Base-by-base conservation (phyloP, 1,284 basidiomycete species). In the Mrakiaceae sp. region DNA sequence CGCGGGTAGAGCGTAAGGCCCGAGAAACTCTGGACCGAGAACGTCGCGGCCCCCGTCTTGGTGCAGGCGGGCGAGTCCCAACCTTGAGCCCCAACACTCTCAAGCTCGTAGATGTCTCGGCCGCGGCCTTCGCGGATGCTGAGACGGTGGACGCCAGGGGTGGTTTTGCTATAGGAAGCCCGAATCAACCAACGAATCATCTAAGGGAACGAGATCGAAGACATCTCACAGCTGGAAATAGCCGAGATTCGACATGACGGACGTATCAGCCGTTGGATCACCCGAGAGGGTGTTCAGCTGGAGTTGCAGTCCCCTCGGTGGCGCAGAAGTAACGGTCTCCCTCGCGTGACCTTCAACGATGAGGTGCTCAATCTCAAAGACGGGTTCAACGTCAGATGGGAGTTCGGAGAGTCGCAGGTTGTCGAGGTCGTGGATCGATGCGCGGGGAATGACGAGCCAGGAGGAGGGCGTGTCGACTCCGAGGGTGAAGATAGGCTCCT, bases 331-430 rank as follows among this genome's bases (percentile, higher is more conserved):
- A 6, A 74, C 72, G 2, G 77, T 73, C 68, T 98, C 93, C 43
- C 90, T 83, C 0, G 90, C 91, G 71, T 98, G 93, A 1, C 96
- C 95, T 73, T 97, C 94, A 57, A 98, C 82, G 48, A 98, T 85
- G 39, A 98, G 81, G 70, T 91, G 88, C 72, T 96, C 91, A 9
- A 98, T 84, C 64, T 87, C 84, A 77, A 95, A 97, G 46, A 86
- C 77, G 0, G 87, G 87, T 64, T 89, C 27, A n/a, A 97, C 81
- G 63, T 87, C 80, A 60, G 75, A 69, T 0, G 69, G 75, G 14
- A 80, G 78, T 59, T 88, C 83, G 43, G 81, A 81, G 6, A 98
- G 82, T 53, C 93, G 87, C 64, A 98, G 88, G 73, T 98, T 98
- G 78, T 98, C 96, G 40, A 98, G 83, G 74, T 98, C 95, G 69